Evolutionary conservation across 2,329 filamentous ascomycete genomes (phyloP), one percentile per base, ranked within the genome.

Genomic region (Microcyclosporella mali): DNA sequence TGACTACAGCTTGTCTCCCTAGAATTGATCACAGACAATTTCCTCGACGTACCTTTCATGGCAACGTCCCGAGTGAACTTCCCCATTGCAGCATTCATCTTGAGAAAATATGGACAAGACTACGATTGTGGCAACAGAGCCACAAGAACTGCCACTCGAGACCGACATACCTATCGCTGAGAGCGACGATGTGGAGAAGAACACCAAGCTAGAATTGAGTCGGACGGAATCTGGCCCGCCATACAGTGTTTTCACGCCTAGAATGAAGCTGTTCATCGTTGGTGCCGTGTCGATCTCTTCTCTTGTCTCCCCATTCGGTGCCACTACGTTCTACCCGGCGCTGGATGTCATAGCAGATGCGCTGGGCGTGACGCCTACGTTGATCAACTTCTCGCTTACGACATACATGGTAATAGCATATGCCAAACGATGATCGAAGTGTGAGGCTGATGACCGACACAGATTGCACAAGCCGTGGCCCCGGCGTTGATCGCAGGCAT

Each of bases 241-340:
- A 6, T 59, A 59, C 39, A 51, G 49, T 4, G 53, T 56, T 25
- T 61, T 58, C 45, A 55, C 43, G 7, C 44, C 41, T 4, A 44
- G 40, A 28, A 45, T 56, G 35, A 60, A 59, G 39, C 37, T 52
- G 15, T 56, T 58, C 43, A 60, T 59, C 29, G 47, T 61, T 25
- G 16, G 55, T 12, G 44, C 48, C 14, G 56, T 58, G 4, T 57
- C 57, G 8, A 43, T 60, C 18, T 55, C 55, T 4, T 52, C 52
- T 2, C 42, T 61, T 14, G 51, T 61, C 11, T 59, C 56, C 2
- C 56, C 59, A 2, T 55, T 60, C 25, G 50, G 55, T 14, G 57
- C 52, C 8, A 58, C 74, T 33, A 77, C 77, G 15, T 79, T 78
- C 62, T 70, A 76, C 37, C 76, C 75, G 1, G 75, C 75, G 0